phyloP scores from a whole-genome alignment of 345 rosid species.

The Lepidium didymum region DNA sequence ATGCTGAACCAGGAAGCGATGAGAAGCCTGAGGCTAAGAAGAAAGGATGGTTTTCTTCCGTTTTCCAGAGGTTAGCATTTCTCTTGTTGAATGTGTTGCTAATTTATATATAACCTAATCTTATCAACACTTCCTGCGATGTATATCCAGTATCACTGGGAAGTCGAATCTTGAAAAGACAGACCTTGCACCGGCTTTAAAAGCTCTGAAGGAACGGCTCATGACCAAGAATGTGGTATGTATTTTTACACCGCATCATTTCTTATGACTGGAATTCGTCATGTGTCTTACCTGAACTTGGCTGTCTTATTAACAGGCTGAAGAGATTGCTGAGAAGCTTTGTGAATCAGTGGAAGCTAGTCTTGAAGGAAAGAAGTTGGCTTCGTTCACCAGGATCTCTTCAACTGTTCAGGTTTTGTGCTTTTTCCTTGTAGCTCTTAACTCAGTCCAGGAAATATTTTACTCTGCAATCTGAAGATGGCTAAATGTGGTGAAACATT shows the following conservation, averaged over 20 bases:
- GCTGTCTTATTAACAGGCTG: constrained; percentile 49
- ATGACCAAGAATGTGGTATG: constrained; percentile 99
- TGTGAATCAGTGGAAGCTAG: constrained; percentile 96
- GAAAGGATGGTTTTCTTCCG: constrained; percentile 94
- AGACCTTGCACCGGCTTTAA: constrained; percentile 90
- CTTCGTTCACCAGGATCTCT: constrained; percentile 93
- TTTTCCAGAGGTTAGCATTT: constrained; percentile 78
- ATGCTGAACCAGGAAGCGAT: constrained; percentile 51
- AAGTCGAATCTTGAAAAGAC: constrained; percentile 91
- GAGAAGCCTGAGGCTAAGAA: constrained; percentile 68
- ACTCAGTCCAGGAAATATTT: background rate
- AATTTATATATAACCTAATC: background rate
- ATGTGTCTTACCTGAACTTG: background rate
- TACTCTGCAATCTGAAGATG: background rate
- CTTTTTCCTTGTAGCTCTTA: background rate
- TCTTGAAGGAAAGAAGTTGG: constrained; percentile 95
- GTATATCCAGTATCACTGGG: constrained; percentile 76
- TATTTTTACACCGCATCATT: background rate
- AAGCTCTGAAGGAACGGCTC: constrained; percentile 92
- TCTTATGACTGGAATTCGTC: background rate
- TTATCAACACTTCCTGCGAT: constrained; percentile 3
- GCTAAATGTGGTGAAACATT: constrained; percentile 14
- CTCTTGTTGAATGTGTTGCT: background rate
- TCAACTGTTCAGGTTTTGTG: constrained; percentile 84
- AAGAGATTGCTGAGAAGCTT: constrained; percentile 96